A percentile compares a stretch with the other conserved stretches of the same genome.
Conservation (phyloP, 2,329 filamentous ascomycete species). For the Cryphonectria parasitica region DNA sequence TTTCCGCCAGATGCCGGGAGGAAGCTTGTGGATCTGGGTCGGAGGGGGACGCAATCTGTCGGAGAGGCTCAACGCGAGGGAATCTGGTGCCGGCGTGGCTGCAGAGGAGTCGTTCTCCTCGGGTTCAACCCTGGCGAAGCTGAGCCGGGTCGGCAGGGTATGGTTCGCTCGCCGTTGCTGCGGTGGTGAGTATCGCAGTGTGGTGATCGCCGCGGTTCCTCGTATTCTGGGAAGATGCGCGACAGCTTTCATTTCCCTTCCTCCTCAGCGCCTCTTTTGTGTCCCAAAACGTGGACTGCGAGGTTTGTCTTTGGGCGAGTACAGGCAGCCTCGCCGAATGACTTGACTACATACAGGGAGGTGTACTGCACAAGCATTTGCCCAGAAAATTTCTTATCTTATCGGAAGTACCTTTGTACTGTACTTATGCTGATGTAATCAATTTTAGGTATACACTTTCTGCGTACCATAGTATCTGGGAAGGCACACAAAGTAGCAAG, state of each 20-base stretch:
- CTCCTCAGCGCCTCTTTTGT: background rate
- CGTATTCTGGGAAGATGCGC: background rate
- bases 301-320: background rate
- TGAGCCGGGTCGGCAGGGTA: too few relatives aligned
- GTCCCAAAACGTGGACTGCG: background rate
- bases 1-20: background rate
- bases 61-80: constrained; percentile 1
- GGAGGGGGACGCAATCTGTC: background rate
- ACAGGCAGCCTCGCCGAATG: background rate
- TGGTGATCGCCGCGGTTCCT: background rate
- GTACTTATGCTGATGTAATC: background rate
- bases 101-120: background rate
- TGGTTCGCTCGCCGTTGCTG: background rate
- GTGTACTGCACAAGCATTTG: background rate
- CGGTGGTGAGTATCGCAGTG: background rate
- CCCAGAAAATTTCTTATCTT: constrained; percentile 18
- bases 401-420: background rate
- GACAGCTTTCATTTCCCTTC: constrained; percentile 6
- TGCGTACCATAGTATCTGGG: too few relatives aligned
- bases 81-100: background rate
- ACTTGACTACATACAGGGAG: background rate
- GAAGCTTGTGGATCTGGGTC: background rate
- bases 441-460: background rate
- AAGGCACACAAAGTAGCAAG: background rate
- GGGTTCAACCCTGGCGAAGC: background rate